phyloP scores from a whole-genome alignment of 192 early-diverging fungal genomes.

The Obelidium mucronatum region DNA sequence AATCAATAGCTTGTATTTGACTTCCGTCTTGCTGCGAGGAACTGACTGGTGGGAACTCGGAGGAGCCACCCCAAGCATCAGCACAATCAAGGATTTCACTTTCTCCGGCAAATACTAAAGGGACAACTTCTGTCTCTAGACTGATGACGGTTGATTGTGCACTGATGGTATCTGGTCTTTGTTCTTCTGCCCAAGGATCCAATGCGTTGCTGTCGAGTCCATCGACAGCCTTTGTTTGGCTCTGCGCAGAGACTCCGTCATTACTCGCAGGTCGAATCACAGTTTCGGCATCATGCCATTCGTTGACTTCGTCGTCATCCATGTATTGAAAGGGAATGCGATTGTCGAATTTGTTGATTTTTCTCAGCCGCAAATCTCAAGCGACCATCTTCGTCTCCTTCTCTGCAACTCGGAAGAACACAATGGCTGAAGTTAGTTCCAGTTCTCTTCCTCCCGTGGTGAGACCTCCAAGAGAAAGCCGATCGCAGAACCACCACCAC shows the following conservation, averaged over 20 bases:
- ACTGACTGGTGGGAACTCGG: too few species aligned
- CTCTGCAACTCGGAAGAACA: too few species aligned
- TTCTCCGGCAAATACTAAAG: not conserved
- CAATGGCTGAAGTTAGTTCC: not conserved
- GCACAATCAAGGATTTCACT: conserved; percentile 6
- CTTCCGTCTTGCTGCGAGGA: too few species aligned
- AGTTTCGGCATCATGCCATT: not conserved
- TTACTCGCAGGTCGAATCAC: too few species aligned
- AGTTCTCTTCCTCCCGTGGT: too few species aligned
- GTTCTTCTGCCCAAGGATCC: not conserved
- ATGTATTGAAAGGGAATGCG: not conserved
- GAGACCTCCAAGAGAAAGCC: not conserved
- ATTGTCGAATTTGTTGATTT: not conserved
- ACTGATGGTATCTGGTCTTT: not conserved
- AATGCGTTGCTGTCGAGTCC: too few species aligned
- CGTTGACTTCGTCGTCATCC: not conserved
- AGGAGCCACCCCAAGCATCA: conserved; percentile 11
- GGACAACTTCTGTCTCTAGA: not conserved
- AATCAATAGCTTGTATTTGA: too few species aligned
- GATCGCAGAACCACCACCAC: not conserved
- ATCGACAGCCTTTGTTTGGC: too few species aligned
- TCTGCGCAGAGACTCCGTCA: too few species aligned
- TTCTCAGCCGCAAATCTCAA: not conserved
- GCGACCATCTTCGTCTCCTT: not conserved
- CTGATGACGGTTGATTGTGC: too few species aligned